Evolutionary conservation across 1,284 basidiomycete species (phyloP), one percentile per base, ranked within the genome.

Genomic region (Heterobasidion occidentale): DNA sequence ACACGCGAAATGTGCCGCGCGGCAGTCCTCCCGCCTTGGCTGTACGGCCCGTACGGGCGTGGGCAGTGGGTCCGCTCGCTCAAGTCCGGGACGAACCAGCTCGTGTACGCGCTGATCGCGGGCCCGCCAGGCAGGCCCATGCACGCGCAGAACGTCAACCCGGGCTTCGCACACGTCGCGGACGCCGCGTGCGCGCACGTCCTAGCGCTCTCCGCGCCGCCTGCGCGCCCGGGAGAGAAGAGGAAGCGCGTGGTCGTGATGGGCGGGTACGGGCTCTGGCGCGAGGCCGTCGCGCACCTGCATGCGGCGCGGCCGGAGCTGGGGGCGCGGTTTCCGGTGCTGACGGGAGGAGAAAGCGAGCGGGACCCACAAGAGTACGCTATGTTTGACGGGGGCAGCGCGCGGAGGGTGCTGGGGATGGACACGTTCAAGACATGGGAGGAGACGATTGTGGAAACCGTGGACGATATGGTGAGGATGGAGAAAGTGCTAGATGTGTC

Each of bases 31-130:
- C 53, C 53, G 11, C 14, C 15, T 12, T 54, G 12, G 27, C 17
- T 54, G 7, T 54, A 47, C 46, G 53, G 53, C 35, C 53, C 46
- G 8, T 9, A 19, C 34, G 53, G 53, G n/a, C 53, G 53, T 7
- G 45, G 46, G 1, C 53, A 54, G 35, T 12, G 36, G 45, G 27
- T 49, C 8, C 11, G 35, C 46, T 19, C 35, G 8, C 53, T 33
- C 12, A 33, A 12, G 11, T 17, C n/a, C 46, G 46, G 46, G 15
- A 48, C 53, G 0, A 54, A 54, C 46, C 20, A 17, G 6, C 34
- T 36, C 46, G 46, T 54, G 4, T 54, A 54, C 53, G 17, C 3
- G 11, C 46, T 54, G 15, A 54, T 54, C 5, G 9, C 11, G 33
- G 42, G 42, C 19, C 20, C 52, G 11, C n/a, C n/a, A 3, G 42